Conservation (phyloP, 192 early-diverging fungal genomes). For the Coemansia nantahalensis region DNA sequence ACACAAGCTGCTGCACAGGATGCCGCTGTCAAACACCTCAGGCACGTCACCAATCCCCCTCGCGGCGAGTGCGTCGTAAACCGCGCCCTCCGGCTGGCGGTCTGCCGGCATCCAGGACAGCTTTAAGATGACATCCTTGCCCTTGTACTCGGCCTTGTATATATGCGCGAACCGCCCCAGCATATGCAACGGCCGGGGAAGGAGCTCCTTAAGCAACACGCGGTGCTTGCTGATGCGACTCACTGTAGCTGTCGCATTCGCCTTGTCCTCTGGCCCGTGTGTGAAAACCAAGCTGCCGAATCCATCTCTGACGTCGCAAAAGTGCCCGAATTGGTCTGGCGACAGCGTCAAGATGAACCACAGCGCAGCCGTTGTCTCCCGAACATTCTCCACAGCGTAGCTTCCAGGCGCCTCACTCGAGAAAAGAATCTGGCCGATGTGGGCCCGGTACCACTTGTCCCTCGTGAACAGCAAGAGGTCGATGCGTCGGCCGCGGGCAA, state of each 20-base stretch:
- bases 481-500: conserved; percentile 7
- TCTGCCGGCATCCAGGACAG: conserved; percentile 1
- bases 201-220: no score
- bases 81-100: conserved; percentile 11
- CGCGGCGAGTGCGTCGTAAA: conserved; percentile 2
- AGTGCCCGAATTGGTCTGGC: not conserved
- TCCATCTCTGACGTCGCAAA: not conserved
- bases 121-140: not conserved
- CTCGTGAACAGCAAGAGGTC: conserved; percentile 19
- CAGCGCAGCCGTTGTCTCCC: not conserved
- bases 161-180: not conserved
- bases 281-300: no score
- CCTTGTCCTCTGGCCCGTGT: no score
- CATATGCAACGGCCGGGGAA: not conserved
- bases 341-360: conserved; percentile 2
- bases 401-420: not conserved
- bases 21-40: not conserved
- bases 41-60: not conserved
- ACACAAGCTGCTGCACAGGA: not conserved
- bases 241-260: no score
- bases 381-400: no score
- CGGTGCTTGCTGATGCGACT: no score
- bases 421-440: conserved; percentile 4
- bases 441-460: not conserved
- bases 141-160: not conserved